Percentiles rank a stretch among this genome's conserved stretches.
Conservation (phyloP, 768 basidiomycete genomes). For the Myochromella boudieri region DNA sequence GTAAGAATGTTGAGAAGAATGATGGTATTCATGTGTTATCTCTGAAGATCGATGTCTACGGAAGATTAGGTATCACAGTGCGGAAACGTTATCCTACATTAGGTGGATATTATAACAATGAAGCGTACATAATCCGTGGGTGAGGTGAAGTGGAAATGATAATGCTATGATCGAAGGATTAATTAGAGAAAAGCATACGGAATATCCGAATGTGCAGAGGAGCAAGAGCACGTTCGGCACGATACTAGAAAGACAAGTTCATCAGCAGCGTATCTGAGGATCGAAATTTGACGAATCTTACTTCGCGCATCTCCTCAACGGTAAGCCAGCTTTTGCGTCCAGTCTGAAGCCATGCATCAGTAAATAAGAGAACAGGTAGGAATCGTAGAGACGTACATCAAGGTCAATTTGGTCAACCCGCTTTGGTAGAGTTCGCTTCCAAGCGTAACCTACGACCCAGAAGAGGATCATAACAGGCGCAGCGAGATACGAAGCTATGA, state of each 20-base stretch:
- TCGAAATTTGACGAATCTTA: conserved; percentile 14
- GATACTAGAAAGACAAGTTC: conserved; percentile 28
- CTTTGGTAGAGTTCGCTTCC: conserved; percentile 40
- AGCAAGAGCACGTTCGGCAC: conserved; percentile 36
- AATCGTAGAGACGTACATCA: conserved; percentile 27
- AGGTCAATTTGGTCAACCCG: conserved; percentile 40
- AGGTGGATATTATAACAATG: too few relatives aligned
- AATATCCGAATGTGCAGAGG: conserved; percentile 36
- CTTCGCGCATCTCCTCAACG: conserved; percentile 42
- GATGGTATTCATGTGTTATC: too few relatives aligned
- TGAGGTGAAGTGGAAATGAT: too few relatives aligned
- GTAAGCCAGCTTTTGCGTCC: conserved; percentile 49
- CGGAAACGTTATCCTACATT: too few relatives aligned
- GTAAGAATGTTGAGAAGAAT: too few relatives aligned
- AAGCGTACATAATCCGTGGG: too few relatives aligned
- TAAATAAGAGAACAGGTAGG: background rate
- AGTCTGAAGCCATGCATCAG: conserved; percentile 20
- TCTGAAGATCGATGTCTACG: too few relatives aligned
- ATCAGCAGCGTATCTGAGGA: background rate
- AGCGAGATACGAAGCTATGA: conserved; percentile 37
- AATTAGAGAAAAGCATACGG: conserved; percentile 41
- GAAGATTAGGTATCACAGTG: too few relatives aligned
- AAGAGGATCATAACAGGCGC: conserved; percentile 39
- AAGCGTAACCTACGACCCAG: conserved; percentile 35
- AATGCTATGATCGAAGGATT: conserved; percentile 4